Evolutionary conservation across 805 yeast species (phyloP).

Genomic region (Lachancea meyersii): DNA sequence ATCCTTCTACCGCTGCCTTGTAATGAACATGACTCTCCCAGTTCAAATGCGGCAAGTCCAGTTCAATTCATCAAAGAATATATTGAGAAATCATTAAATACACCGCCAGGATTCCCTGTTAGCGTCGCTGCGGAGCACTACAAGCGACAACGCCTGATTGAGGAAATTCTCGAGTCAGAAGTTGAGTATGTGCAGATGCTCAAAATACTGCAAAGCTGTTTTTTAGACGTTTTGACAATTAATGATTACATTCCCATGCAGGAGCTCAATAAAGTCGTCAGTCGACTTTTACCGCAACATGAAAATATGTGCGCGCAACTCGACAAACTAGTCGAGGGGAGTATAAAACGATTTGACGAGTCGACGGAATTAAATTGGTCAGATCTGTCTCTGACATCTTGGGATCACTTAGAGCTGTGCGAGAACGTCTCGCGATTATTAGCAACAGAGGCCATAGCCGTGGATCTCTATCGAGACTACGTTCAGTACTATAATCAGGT

Average conservation of each 20-base stretch:
- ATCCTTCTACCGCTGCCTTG: neutral
- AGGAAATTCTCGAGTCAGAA: conserved; percentile 9
- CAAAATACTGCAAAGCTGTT: conserved; percentile 6
- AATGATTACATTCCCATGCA: conserved; percentile 9
- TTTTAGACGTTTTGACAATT: conserved; percentile 6
- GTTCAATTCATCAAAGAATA: conserved; percentile 11
- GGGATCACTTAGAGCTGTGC: conserved; percentile 10
- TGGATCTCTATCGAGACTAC: conserved; percentile 4
- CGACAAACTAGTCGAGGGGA: neutral
- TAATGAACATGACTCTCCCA: conserved; percentile 3
- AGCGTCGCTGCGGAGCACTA: conserved; percentile 8
- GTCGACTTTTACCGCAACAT: conserved; percentile 2
- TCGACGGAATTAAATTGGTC: conserved; percentile 5
- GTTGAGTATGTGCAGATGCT: conserved; percentile 9
- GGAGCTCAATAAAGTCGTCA: conserved; percentile 7
- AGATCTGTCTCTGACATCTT: conserved; percentile 5
- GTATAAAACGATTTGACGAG: conserved; percentile 8
- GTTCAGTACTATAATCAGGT: conserved; percentile 7
- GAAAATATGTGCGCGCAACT: neutral
- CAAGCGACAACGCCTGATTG: conserved; percentile 10
- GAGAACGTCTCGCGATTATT: conserved; percentile 1
- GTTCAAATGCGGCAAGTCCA: conserved; percentile 8
- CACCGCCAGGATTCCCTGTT: conserved; percentile 8
- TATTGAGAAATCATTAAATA: conserved; percentile 8
- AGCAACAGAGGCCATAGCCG: conserved; percentile 1